phyloP scores from a whole-genome alignment of 108 stramenopile genomes.

The Nitzschia sp. region DNA sequence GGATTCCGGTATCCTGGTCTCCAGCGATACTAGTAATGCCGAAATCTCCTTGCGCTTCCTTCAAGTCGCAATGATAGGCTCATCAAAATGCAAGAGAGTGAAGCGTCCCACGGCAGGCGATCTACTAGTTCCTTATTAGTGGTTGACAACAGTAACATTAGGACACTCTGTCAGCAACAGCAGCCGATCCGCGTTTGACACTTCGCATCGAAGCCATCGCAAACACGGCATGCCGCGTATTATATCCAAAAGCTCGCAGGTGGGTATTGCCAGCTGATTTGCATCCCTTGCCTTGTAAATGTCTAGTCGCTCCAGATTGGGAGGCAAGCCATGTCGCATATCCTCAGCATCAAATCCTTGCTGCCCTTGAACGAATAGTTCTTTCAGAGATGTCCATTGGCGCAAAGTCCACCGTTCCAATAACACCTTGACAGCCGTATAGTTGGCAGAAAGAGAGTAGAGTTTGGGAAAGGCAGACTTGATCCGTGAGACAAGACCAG shows the following conservation, averaged over 20 bases:
- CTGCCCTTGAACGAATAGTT: background rate
- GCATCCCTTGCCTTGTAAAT: background rate
- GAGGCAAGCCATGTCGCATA: background rate
- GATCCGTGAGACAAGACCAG: background rate
- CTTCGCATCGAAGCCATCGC: background rate
- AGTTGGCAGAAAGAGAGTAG: background rate
- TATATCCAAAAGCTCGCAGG: background rate
- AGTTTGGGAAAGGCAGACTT: background rate
- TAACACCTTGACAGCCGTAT: background rate
- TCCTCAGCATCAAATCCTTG: background rate
- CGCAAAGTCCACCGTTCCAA: background rate
- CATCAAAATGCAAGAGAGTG: too few species aligned
- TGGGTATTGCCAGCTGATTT: background rate
- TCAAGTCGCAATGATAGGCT: too few species aligned
- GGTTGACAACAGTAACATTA: background rate
- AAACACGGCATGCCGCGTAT: background rate
- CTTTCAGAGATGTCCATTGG: background rate
- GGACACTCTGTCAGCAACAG: background rate
- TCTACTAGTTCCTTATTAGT: background rate
- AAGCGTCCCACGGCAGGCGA: too few species aligned
- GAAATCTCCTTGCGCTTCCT: too few species aligned
- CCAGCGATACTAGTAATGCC: too few species aligned
- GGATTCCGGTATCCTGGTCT: too few species aligned
- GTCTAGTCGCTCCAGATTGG: background rate
- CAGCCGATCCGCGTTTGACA: background rate